Conservation (phyloP, 805 yeast genomes). For the Yamadazyma endophytica region DNA sequence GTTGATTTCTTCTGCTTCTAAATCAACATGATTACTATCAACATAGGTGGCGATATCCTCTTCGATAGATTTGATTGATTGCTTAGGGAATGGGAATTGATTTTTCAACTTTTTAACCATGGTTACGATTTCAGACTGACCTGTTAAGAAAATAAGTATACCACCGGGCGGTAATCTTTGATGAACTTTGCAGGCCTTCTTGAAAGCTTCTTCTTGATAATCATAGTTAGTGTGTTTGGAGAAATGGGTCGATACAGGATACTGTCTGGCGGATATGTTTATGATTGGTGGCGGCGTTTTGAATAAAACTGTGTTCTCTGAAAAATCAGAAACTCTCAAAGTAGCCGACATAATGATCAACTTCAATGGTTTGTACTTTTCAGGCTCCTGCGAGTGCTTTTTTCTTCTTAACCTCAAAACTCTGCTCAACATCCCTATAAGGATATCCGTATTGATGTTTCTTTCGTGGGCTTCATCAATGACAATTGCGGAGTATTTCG, state of each 20-base stretch:
- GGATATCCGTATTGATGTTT: slow-evolving; percentile 90
- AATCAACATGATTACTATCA: slow-evolving; percentile 49
- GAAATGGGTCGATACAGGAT: slow-evolving; percentile 89
- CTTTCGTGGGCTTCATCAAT: slow-evolving; percentile 99
- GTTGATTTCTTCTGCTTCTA: slow-evolving; percentile 88
- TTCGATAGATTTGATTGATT: slow-evolving; percentile 16
- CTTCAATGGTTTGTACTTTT: slow-evolving; percentile 59
- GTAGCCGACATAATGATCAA: slow-evolving; percentile 97
- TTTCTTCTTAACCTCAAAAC: slow-evolving; percentile 67
- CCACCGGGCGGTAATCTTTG: slow-evolving; percentile 88
- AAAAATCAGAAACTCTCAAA: slow-evolving; percentile 85
- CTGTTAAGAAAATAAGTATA: slow-evolving; percentile 85
- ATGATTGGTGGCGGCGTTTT: slow-evolving; percentile 77
- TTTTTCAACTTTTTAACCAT: slow-evolving; percentile 66
- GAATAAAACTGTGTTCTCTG: slow-evolving; percentile 74
- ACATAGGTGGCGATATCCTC: slow-evolving; percentile 19
- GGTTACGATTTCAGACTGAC: slow-evolving; percentile 84
- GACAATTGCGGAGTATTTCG: slow-evolving; percentile 79
- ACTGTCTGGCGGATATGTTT: slow-evolving; percentile 89
- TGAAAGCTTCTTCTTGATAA: slow-evolving; percentile 82
- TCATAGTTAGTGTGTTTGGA: slow-evolving; percentile 72
- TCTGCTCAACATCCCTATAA: slow-evolving; percentile 92
- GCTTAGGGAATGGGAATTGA: slow-evolving; percentile 57
- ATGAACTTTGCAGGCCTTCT: slow-evolving; percentile 84
- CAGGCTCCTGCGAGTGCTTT: slow-evolving; percentile 45